Evolutionary conservation across 768 basidiomycete species (phyloP).

Genomic region (Kwoniella newhampshirensis): DNA sequence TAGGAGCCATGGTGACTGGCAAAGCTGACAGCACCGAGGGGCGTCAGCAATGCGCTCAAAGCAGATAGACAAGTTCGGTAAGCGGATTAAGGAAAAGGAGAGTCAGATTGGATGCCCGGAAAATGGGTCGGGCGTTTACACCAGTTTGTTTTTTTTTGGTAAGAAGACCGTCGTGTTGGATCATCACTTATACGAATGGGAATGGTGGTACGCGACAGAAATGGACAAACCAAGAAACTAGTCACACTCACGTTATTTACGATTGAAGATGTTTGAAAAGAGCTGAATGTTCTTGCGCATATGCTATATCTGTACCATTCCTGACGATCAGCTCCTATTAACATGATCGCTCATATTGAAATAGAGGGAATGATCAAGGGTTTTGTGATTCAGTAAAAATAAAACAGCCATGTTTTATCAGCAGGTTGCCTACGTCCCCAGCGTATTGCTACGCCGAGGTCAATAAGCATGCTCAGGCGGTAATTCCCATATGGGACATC

Average conservation of each 20-base stretch:
- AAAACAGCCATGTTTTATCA: slow-evolving; percentile 53
- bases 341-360: neutral
- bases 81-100: slow-evolving; percentile 4
- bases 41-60: slow-evolving; percentile 7
- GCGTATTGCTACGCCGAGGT: slow-evolving; percentile 34
- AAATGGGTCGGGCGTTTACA: slow-evolving; percentile 52
- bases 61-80: neutral
- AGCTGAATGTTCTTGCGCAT: too few species aligned
- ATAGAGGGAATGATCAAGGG: slow-evolving; percentile 6
- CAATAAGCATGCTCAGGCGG: slow-evolving; percentile 43
- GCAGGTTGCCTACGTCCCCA: slow-evolving; percentile 29
- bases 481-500: slow-evolving; percentile 52
- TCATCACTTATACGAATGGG: slow-evolving; percentile 43
- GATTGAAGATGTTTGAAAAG: too few species aligned
- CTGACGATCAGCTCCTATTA: neutral
- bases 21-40: slow-evolving; percentile 2
- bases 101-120: slow-evolving; percentile 52
- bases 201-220: too few species aligned
- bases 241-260: too few species aligned
- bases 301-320: neutral
- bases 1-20: slow-evolving; percentile 29
- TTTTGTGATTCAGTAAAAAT: slow-evolving; percentile 35
- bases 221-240: too few species aligned
- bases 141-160: slow-evolving; percentile 37
- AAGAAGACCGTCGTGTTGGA: slow-evolving; percentile 53